phyloP scores from a whole-genome alignment of 2,329 filamentous ascomycete genomes.

The Colletotrichum sansevieriae region DNA sequence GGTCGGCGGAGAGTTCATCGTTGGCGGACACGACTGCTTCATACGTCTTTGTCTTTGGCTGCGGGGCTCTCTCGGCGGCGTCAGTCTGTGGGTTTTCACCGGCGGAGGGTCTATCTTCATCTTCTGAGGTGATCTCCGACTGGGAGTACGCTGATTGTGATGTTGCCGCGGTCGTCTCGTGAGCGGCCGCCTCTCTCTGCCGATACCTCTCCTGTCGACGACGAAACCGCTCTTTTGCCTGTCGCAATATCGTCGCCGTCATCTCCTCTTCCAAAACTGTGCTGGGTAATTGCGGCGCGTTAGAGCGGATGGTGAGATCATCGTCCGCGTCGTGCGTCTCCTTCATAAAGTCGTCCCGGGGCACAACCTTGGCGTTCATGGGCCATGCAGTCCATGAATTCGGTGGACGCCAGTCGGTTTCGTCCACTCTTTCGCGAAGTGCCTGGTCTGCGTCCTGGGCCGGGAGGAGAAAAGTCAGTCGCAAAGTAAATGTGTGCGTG shows the following conservation, averaged over 20 bases:
- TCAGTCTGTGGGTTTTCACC: not conserved
- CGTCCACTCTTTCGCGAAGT: slow-evolving; percentile 45
- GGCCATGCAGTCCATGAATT: slow-evolving; percentile 90
- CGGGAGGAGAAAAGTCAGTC: not conserved
- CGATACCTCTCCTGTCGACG: slow-evolving; percentile 47
- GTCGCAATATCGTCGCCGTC: slow-evolving; percentile 73
- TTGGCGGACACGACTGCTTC: slow-evolving; percentile 74
- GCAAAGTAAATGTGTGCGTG: not conserved
- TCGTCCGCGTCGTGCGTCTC: slow-evolving; percentile 62
- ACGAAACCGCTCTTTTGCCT: slow-evolving; percentile 76
- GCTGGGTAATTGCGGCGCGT: slow-evolving; percentile 63
- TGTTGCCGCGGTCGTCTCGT: slow-evolving; percentile 1
- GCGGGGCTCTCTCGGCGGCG: not conserved
- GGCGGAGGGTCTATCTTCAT: not conserved
- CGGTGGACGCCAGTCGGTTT: slow-evolving; percentile 62
- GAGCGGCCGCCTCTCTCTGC: not conserved
- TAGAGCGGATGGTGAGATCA: slow-evolving; percentile 63
- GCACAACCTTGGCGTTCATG: slow-evolving; percentile 71
- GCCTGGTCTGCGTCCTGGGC: slow-evolving; percentile 22
- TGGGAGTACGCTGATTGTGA: not conserved
- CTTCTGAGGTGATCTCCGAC: slow-evolving; percentile 5
- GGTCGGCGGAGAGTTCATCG: slow-evolving; percentile 73
- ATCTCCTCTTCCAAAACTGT: slow-evolving; percentile 77
- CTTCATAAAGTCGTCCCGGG: slow-evolving; percentile 65
- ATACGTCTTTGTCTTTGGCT: slow-evolving; percentile 46